Evolutionary conservation across 2,329 filamentous ascomycete species (phyloP), one percentile per base, ranked within the genome.

Genomic region (Aspergillus hortae): DNA sequence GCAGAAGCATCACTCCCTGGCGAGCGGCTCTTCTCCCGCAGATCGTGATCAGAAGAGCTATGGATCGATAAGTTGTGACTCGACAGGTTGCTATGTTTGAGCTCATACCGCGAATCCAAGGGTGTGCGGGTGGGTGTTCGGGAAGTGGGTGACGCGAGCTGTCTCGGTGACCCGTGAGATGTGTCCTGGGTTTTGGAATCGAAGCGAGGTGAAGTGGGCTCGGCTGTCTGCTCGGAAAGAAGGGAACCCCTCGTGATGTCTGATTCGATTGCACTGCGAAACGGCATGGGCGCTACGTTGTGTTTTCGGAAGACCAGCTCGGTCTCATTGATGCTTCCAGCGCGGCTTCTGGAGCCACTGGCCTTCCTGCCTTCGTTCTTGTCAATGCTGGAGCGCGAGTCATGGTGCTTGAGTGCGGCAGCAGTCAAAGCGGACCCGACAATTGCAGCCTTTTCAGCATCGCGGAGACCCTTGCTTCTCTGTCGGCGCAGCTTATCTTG

Each of bases 161-260:
- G 73, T 33, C 71, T 71, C 4, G 78, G 68, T 3, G 80, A 79
- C 4, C 82, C 84, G 52, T 84, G 80, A 32, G 80, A 68, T n/a
- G 89, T 79, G 57, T 90, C 83, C 36, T 80, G 81, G 44, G 87
- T 71, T 11, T 85, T 84, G 1, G 78, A 61, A n/a, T 57, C 80
- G 61, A 81, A 85, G 63, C 79, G 86, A 19, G 86, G 84, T 15
- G 88, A 89, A 44, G 81, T 79, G 14, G 89, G 87, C 47, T 85
- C 78, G 57, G 90, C 89, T 0, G 89, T 89, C 25, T 88, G 85
- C 27, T 89, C 88, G 4, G 92, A 94, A 15, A 94, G 74, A 49
- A 97, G 89, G 0, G 92, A 96, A 14, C 88, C 88, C 61, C 92
- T 82, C 0, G 92, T 97, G 50, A 96, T 72, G 47, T 96, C 92